Conservation (phyloP, 1,139 yeast species). For the Hyphopichia buzzinii region DNA sequence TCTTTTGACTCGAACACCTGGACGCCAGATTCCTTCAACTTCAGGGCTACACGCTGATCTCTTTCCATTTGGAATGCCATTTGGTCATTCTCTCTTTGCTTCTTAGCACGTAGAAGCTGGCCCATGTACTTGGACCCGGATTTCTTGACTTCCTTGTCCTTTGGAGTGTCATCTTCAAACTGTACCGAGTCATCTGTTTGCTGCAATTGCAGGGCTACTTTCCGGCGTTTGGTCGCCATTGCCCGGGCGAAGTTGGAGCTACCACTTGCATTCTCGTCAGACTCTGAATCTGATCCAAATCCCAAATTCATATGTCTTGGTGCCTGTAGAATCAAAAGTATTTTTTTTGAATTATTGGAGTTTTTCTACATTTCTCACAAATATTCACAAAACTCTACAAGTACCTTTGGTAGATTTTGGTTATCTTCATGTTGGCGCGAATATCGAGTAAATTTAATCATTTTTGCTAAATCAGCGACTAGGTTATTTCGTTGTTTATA, state of each 20-base stretch:
- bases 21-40: conserved; percentile 4
- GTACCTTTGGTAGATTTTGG: too few relatives aligned
- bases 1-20: conserved; percentile 12
- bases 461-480: too few relatives aligned
- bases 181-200: neutral
- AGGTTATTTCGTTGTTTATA: too few relatives aligned
- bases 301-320: neutral
- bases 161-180: neutral
- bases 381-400: too few relatives aligned
- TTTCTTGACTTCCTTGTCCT: neutral
- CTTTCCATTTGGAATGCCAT: conserved; percentile 3
- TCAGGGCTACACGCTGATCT: neutral
- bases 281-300: neutral
- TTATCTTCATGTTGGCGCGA: too few relatives aligned
- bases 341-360: neutral
- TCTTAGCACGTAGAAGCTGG: conserved; percentile 9
- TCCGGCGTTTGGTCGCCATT: neutral
- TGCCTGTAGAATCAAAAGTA: neutral
- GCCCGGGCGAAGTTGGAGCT: neutral
- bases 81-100: conserved; percentile 7
- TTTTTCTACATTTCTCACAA: too few relatives aligned
- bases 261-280: conserved; percentile 4
- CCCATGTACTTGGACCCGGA: conserved; percentile 9
- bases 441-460: too few relatives aligned
- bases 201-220: conserved; percentile 1